Evolutionary conservation across 163 green algal genomes (phyloP), one percentile per base, ranked within the genome.

Genomic region (Chlamydomonas reinhardtii): DNA sequence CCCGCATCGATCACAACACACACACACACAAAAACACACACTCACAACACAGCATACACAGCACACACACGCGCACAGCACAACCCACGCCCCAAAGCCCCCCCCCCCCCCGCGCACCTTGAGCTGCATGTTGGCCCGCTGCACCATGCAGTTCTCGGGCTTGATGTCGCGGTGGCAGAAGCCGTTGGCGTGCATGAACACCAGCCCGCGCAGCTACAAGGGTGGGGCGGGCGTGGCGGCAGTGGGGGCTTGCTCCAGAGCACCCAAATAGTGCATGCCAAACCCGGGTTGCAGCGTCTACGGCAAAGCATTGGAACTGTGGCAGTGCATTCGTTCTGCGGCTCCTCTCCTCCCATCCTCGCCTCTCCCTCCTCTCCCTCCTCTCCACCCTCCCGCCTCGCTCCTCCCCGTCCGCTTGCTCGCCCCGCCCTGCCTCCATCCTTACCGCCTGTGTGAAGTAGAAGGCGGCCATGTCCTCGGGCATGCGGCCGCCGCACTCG

Each of bases 151-250:
- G 84, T 98, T 98, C 88, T 98, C 96, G 0, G 96, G 94, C 87
- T 98, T 98, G 77, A 98, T 92, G 86, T 98, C 96, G 11, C 95
- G 85, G 89, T 98, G 95, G 69, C 90, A 95, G 74, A 97, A 92
- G 11, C 88, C 82, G 82, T 94, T 88, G 22, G 87, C 84, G 66
- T 97, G 95, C 86, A 97, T 95, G 85, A 94, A 95, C 39, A 86
- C 78, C 71, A 97, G 91, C 1, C 85, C 95, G 34, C 88, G 79
- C 65, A 94, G 88, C 90, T 94, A 89, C 76, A 14, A 34, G 34
- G 16, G 74, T 20, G 29, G 11, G 11, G 64, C 20, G 64, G 12
- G 64, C 43, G 25, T 43, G 11, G 11, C 25, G 68, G 31, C 31
- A 52, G 20, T 0, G 35, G 0, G 14, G 8, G 74, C n/a, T n/a